Evolutionary conservation across 805 yeast genomes (phyloP).

Genomic region (Candida sonorensis): DNA sequence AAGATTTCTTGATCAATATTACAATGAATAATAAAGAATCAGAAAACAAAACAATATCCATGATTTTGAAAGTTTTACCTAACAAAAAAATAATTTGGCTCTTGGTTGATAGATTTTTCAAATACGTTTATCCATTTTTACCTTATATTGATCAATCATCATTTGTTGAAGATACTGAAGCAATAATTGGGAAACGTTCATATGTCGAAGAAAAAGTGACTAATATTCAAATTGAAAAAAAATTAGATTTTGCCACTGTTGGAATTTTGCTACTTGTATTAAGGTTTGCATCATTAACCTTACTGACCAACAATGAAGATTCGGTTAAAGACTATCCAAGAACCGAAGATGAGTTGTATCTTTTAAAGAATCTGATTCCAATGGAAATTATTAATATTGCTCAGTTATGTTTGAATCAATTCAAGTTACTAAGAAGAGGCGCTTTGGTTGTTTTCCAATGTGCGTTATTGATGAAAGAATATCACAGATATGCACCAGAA

Average conservation of each 20-base stretch:
- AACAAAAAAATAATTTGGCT: conserved; percentile 38
- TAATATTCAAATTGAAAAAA: conserved; percentile 29
- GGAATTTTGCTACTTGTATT: conserved; percentile 41
- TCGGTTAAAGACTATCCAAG: conserved; percentile 15
- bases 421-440: conserved; percentile 40
- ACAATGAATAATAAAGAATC: conserved; percentile 10
- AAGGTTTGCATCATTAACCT: conserved; percentile 36
- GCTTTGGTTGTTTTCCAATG: conserved; percentile 49
- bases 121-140: conserved; percentile 37
- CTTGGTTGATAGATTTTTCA: conserved; percentile 37
- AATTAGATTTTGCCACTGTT: conserved; percentile 41
- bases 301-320: conserved; percentile 24
- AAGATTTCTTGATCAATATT: conserved; percentile 8
- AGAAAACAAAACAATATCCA: conserved; percentile 17
- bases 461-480: conserved; percentile 43
- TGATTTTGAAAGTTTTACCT: conserved; percentile 36
- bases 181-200: conserved; percentile 31
- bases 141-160: conserved; percentile 38
- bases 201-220: conserved; percentile 28
- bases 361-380: conserved; percentile 40
- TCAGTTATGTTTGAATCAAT: conserved; percentile 48
- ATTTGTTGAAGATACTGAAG: conserved; percentile 27
- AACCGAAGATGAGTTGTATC: conserved; percentile 27
- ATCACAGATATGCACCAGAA: conserved; percentile 44
- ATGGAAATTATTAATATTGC: conserved; percentile 41